These are phyloP conservation scores for Camelina hispida DNA, from an alignment of 345 rosid genomes.

Conservation along the genomic window DNA sequence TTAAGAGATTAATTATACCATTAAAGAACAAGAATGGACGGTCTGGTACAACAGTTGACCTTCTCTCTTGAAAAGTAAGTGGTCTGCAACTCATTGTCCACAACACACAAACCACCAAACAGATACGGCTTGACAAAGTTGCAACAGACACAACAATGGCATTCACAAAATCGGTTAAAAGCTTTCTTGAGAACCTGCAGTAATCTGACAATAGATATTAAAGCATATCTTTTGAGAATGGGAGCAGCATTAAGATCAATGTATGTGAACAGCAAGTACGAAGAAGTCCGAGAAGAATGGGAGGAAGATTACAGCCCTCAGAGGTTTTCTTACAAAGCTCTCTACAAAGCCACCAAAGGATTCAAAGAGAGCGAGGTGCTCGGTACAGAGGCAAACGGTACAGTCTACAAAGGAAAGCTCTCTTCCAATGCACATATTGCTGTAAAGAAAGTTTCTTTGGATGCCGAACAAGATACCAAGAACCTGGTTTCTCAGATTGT, in stretches of 20 bases:
- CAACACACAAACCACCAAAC: constrained; percentile 34
- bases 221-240: constrained; percentile 31
- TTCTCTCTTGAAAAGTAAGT: constrained; percentile 36
- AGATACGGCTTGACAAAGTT: constrained; percentile 27
- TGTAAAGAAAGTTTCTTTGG: constrained; percentile 59
- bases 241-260: constrained; percentile 44
- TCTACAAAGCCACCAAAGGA: constrained; percentile 67
- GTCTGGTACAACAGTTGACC: constrained; percentile 44
- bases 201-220: not conserved
- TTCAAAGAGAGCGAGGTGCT: constrained; percentile 58
- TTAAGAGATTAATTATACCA: constrained; percentile 26
- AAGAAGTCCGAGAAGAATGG: constrained; percentile 74
- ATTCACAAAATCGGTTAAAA: constrained; percentile 31
- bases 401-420: constrained; percentile 61
- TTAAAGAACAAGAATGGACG: constrained; percentile 39
- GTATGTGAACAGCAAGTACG: constrained; percentile 55
- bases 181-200: constrained; percentile 22
- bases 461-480: constrained; percentile 56
- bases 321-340: constrained; percentile 61
- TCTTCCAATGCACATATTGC: constrained; percentile 57
- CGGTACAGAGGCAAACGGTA: constrained; percentile 64
- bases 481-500: constrained; percentile 56
- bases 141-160: constrained; percentile 27
- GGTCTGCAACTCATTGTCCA: constrained; percentile 45
- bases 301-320: constrained; percentile 65